Percentiles rank a stretch among this genome's conserved stretches.
Evolutionary conservation across 148 eudicot species (phyloP).

Genomic region (Cornus suecica): DNA sequence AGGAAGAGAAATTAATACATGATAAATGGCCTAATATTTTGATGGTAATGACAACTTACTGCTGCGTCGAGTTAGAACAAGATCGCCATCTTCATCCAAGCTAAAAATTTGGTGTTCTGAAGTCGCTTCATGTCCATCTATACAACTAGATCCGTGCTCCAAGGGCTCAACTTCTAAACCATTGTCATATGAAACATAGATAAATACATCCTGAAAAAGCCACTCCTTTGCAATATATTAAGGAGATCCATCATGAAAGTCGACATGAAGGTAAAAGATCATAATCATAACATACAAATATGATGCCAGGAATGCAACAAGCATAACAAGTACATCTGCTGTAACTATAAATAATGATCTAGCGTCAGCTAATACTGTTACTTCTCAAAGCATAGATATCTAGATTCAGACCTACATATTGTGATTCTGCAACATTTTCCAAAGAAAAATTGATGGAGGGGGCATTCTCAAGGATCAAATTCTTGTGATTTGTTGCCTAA

Average conservation of each 20-base stretch:
- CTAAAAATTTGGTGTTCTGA: slow-evolving; percentile 23
- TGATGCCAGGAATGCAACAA: not conserved
- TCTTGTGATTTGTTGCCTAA: too few relatives aligned
- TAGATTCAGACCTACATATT: too few relatives aligned
- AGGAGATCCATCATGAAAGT: not conserved
- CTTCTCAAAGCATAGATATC: not conserved
- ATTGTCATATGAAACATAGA: not conserved
- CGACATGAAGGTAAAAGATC: not conserved
- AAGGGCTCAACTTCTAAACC: slow-evolving; percentile 23
- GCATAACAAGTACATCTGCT: not conserved
- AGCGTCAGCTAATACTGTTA: not conserved
- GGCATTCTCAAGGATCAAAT: too few relatives aligned
- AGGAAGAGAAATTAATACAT: not conserved
- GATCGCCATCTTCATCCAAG: slow-evolving; percentile 94
- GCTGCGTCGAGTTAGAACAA: slow-evolving; percentile 59
- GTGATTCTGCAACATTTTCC: too few relatives aligned
- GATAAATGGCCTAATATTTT: not conserved
- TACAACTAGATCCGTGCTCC: slow-evolving; percentile 13
- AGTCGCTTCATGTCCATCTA: slow-evolving; percentile 14
- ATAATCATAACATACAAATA: slow-evolving; percentile 1
- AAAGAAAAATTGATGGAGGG: too few relatives aligned
- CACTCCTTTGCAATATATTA: not conserved
- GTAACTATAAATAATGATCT: not conserved
- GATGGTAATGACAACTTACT: slow-evolving; percentile 33
- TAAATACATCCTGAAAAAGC: not conserved